phyloP scores from a whole-genome alignment of 345 rosid species.

The Geranium brycei region DNA sequence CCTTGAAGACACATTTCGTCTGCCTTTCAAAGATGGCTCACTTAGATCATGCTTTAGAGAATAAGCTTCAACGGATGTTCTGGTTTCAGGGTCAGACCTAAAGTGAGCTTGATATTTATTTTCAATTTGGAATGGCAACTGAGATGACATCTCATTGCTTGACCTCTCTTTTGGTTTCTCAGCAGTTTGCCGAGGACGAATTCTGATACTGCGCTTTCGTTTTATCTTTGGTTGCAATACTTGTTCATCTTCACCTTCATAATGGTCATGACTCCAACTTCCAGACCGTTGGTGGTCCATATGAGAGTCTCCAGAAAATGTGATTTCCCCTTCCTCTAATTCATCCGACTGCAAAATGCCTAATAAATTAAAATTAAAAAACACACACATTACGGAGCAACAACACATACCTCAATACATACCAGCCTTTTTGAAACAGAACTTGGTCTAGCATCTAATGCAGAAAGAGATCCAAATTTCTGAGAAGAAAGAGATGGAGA shows the following conservation, averaged over 20 bases:
- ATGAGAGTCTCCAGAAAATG: conserved; percentile 88
- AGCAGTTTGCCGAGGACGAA: conserved; percentile 68
- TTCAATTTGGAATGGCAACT: conserved; percentile 39
- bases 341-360: conserved; percentile 60
- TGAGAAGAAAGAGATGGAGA: conserved; percentile 78
- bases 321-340: conserved; percentile 97
- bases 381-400: conserved; percentile 6
- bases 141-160: conserved; percentile 31
- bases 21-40: conserved; percentile 48
- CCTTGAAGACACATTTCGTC: conserved; percentile 50
- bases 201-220: conserved; percentile 84
- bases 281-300: conserved; percentile 82
- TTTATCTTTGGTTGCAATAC: conserved; percentile 92
- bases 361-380: conserved; percentile 10
- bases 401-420: conserved; percentile 15
- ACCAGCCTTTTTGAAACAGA: conserved; percentile 74
- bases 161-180: conserved; percentile 57
- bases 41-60: conserved; percentile 53
- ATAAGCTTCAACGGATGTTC: conserved; percentile 24
- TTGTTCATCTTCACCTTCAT: conserved; percentile 94
- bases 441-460: conserved; percentile 86
- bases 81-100: conserved; percentile 40
- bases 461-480: conserved; percentile 94
- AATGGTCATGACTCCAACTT: conserved; percentile 89
- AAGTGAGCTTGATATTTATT: conserved; percentile 51